phyloP scores from a whole-genome alignment of 768 basidiomycete genomes.

The Boletales sp. region DNA sequence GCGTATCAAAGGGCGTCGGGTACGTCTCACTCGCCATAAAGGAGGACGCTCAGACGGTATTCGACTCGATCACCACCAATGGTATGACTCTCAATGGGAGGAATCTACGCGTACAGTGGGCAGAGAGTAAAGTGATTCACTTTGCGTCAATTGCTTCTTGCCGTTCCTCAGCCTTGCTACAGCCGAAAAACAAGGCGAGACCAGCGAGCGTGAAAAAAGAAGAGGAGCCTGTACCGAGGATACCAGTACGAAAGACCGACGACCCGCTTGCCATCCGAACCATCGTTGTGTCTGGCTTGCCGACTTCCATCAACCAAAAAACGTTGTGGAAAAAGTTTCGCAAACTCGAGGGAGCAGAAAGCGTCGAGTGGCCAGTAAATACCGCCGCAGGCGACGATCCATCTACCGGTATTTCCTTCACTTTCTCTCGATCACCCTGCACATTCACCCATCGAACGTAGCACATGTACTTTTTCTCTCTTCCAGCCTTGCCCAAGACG shows the following conservation, averaged over 20 bases:
- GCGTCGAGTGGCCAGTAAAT: slow-evolving; percentile 65
- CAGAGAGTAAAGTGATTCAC: slow-evolving; percentile 63
- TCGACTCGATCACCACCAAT: slow-evolving; percentile 59
- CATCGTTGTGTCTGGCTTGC: slow-evolving; percentile 71
- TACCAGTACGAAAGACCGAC: slow-evolving; percentile 35
- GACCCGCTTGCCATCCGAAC: slow-evolving; percentile 88
- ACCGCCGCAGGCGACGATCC: slow-evolving; percentile 44
- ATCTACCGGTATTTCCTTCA: slow-evolving; percentile 40
- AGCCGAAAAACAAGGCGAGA: slow-evolving; percentile 46
- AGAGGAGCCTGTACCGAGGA: slow-evolving; percentile 35
- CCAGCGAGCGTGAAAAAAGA: slow-evolving; percentile 32
- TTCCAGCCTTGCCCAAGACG: slow-evolving; percentile 63
- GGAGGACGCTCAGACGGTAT: slow-evolving; percentile 81
- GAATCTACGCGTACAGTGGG: slow-evolving; percentile 74
- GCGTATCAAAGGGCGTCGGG: slow-evolving; percentile 89
- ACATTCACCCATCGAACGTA: slow-evolving; percentile 18
- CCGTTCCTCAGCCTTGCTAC: neutral
- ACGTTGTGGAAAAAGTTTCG: slow-evolving; percentile 81
- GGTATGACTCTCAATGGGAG: slow-evolving; percentile 66
- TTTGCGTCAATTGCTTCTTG: no score
- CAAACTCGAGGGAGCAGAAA: slow-evolving; percentile 74
- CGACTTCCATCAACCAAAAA: slow-evolving; percentile 58
- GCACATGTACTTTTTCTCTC: slow-evolving; percentile 74
- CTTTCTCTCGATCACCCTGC: neutral
- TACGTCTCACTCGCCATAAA: slow-evolving; percentile 89